phyloP scores from a whole-genome alignment of 2,329 filamentous ascomycete genomes.

The Diplodia mutila region DNA sequence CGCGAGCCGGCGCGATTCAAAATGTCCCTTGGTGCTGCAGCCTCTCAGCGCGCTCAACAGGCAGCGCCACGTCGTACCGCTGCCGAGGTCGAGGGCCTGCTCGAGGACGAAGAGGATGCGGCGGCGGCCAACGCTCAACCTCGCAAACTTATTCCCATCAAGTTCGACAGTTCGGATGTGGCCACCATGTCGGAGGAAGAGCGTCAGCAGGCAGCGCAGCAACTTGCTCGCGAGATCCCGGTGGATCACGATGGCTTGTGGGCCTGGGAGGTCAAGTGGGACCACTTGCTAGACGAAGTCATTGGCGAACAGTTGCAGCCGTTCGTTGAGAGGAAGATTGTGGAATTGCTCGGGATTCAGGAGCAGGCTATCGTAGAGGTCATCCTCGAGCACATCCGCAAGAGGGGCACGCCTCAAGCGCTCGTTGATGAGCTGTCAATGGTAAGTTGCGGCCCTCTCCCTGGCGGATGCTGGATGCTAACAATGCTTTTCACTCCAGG shows the following conservation, averaged over 20 bases:
- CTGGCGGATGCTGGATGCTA: too few species aligned
- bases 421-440: slow-evolving; percentile 84
- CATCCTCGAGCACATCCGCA: slow-evolving; percentile 83
- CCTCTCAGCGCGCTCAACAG: slow-evolving; percentile 72
- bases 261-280: slow-evolving; percentile 93
- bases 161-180: slow-evolving; percentile 49
- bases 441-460: slow-evolving; percentile 63
- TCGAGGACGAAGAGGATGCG: slow-evolving; percentile 93
- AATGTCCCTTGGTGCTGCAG: slow-evolving; percentile 83
- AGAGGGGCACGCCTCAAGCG: slow-evolving; percentile 73
- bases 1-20: slow-evolving; percentile 80
- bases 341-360: slow-evolving; percentile 94
- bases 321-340: slow-evolving; percentile 97
- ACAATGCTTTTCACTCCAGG: slow-evolving; percentile 53
- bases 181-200: slow-evolving; percentile 78
- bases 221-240: slow-evolving; percentile 88
- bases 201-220: slow-evolving; percentile 75
- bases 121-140: slow-evolving; percentile 62
- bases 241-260: slow-evolving; percentile 84
- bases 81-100: slow-evolving; percentile 88
- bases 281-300: slow-evolving; percentile 79
- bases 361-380: slow-evolving; percentile 94
- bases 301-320: slow-evolving; percentile 86
- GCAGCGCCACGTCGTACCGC: slow-evolving; percentile 72
- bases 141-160: slow-evolving; percentile 65